Base-by-base conservation (phyloP, 169 alveolate species). In the Plasmodium gonderi region DNA sequence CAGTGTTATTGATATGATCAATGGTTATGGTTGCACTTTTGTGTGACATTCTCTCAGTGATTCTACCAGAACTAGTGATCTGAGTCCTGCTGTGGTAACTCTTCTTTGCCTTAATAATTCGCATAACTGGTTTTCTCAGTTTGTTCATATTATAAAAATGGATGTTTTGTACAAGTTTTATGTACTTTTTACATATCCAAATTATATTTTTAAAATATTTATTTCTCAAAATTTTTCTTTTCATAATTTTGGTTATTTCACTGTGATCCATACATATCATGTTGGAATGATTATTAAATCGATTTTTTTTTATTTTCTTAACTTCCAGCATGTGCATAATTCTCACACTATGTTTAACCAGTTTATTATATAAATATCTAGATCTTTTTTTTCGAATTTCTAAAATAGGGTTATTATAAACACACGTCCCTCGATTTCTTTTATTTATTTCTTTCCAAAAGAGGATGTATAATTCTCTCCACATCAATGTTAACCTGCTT, bases 201-300 rank as follows among this genome's bases (percentile, higher is more conserved):
- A 51, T 60, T 17, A 60, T 33, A 74, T 23, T 23, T 6, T 38
- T 85, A 42, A 51, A 36, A 33, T 85, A 60, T 51, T 60, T 85
- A 51, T 26, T 54, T 75, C 20, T 85, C 9, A 26, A 26, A 51
- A 75, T 75, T 85, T 8, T 20, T 9, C 17, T 74, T 72, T 76
- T 54, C 87, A 85, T 75, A 54, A 51, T 14, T 51, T 17, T 49
- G n/a, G 69, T 74, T 17, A 85, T 54, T 9, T 72, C 44, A 75
- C 64, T 29, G 11, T 60, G 36, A 40, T 85, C 23, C 12, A 31
- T 23, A 54, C 8, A 3, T 38, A 29, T 14, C 42, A 36, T 51
- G 29, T 64, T 49, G 60, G 23, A 12, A 31, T 54, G 33, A 12
- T 40, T 44, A 36, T 8, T 12, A 38, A 74, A 7, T 33, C 74